Percentiles rank a stretch among this genome's conserved stretches.
These are phyloP conservation scores for Cafeteria roenbergensis DNA, from an alignment of 108 stramenopile species.

Conservation along the genomic window DNA sequence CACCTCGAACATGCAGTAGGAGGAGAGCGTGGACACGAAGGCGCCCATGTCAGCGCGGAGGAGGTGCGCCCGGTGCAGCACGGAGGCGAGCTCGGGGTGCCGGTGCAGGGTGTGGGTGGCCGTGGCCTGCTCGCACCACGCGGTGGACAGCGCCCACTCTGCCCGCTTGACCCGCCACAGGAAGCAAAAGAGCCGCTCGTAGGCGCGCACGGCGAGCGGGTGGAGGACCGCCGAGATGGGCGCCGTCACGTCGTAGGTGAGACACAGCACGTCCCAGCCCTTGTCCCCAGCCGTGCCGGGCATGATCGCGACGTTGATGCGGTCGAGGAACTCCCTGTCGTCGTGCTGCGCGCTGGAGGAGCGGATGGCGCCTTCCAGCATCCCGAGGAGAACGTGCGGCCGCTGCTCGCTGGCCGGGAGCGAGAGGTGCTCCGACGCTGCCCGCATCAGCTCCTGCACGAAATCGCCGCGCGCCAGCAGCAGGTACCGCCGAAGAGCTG, in stretches of 20 bases:
- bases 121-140: slow-evolving; percentile 77
- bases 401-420: slow-evolving; percentile 39
- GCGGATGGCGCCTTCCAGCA: slow-evolving; percentile 68
- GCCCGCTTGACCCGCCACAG: slow-evolving; percentile 78
- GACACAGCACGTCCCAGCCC: slow-evolving; percentile 75
- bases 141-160: slow-evolving; percentile 73
- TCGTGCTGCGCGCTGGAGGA: slow-evolving; percentile 65
- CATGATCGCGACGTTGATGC: slow-evolving; percentile 55
- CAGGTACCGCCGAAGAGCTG: slow-evolving; percentile 76
- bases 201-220: slow-evolving; percentile 47
- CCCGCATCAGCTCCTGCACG: slow-evolving; percentile 67
- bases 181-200: slow-evolving; percentile 67
- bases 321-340: slow-evolving; percentile 56
- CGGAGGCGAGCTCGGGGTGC: slow-evolving; percentile 42
- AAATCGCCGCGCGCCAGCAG: slow-evolving; percentile 92
- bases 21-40: slow-evolving; percentile 81
- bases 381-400: slow-evolving; percentile 49
- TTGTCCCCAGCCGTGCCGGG: slow-evolving; percentile 43
- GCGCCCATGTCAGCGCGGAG: slow-evolving; percentile 82
- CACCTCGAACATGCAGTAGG: slow-evolving; percentile 94
- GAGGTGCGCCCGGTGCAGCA: slow-evolving; percentile 73
- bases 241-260: slow-evolving; percentile 71
- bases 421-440: slow-evolving; percentile 31
- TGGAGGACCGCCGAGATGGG: slow-evolving; percentile 72
- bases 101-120: slow-evolving; percentile 63